Conservation (phyloP, 2,329 filamentous ascomycete species). For the Monosporascus cannonballus region DNA sequence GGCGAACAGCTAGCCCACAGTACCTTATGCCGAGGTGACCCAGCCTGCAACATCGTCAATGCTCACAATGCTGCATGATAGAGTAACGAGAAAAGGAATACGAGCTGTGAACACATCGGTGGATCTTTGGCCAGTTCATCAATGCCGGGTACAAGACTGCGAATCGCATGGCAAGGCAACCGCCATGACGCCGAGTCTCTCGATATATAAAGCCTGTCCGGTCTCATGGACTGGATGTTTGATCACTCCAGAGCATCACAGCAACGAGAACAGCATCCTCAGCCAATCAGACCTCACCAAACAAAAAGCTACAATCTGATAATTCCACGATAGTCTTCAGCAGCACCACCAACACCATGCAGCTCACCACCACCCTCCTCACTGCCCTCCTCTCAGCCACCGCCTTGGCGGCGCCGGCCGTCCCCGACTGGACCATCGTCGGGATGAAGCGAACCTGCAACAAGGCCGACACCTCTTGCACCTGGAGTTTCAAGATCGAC, state of each 20-base stretch:
- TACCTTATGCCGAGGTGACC: no score
- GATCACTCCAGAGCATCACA: background rate
- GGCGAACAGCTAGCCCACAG: no score
- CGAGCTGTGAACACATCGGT: background rate
- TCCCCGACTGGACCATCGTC: conserved; percentile 33
- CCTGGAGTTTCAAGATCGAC: conserved; percentile 36
- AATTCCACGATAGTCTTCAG: background rate
- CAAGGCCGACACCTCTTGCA: conserved; percentile 31
- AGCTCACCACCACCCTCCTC: conserved; percentile 24
- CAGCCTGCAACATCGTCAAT: background rate
- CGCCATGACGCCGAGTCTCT: no score
- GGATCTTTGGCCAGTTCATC: background rate
- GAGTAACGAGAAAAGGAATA: background rate
- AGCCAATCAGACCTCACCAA: no score
- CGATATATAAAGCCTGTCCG: no score
- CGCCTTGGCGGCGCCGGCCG: conserved; percentile 20
- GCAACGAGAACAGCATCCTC: background rate
- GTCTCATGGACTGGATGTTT: no score
- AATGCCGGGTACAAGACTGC: background rate
- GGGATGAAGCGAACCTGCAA: conserved; percentile 33
- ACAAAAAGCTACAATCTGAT: background rate
- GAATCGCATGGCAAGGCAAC: no score
- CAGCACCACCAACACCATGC: conserved; percentile 26
- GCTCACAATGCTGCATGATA: background rate
- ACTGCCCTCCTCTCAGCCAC: conserved; percentile 20